phyloP scores from a whole-genome alignment of 441 rosid genomes.

The Pelargonium fulgidum region DNA sequence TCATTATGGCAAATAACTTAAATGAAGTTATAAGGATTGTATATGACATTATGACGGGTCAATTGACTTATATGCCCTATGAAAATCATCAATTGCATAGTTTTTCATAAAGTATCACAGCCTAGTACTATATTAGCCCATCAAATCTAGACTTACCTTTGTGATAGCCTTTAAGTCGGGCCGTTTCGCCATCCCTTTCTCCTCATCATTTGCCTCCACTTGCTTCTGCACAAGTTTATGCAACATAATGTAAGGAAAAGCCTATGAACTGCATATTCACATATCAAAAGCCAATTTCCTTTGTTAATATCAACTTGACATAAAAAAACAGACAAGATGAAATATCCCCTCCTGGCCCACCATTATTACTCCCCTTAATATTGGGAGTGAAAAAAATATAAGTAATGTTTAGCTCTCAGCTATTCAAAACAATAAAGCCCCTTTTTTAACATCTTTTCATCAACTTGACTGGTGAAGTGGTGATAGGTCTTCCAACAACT shows the following conservation, averaged over 20 bases:
- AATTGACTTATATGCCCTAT: too few species aligned
- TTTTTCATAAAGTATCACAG: too few species aligned
- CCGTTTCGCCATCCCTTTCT: slow-evolving; percentile 40
- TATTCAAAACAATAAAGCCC: too few species aligned
- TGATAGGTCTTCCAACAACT: not conserved
- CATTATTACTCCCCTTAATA: too few species aligned
- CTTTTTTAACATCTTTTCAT: not conserved
- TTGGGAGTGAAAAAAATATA: not conserved
- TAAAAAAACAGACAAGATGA: too few species aligned
- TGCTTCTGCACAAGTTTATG: slow-evolving; percentile 30
- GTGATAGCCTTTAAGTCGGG: slow-evolving; percentile 76
- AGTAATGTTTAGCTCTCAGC: not conserved
- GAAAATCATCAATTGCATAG: too few species aligned
- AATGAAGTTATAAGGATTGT: too few species aligned
- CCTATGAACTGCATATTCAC: not conserved
- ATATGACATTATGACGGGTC: too few species aligned
- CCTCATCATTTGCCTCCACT: slow-evolving; percentile 24
- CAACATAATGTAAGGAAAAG: not conserved
- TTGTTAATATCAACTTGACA: not conserved
- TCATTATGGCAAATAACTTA: too few species aligned
- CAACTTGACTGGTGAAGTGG: not conserved
- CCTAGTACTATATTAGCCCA: not conserved
- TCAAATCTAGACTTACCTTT: slow-evolving; percentile 40
- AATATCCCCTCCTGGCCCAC: too few species aligned
- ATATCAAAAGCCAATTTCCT: not conserved